A percentile compares a stretch with the other conserved stretches of the same genome.
Evolutionary conservation across 2,329 filamentous ascomycete genomes (phyloP).

Genomic region (Pseudophaeomoniella oleicola): DNA sequence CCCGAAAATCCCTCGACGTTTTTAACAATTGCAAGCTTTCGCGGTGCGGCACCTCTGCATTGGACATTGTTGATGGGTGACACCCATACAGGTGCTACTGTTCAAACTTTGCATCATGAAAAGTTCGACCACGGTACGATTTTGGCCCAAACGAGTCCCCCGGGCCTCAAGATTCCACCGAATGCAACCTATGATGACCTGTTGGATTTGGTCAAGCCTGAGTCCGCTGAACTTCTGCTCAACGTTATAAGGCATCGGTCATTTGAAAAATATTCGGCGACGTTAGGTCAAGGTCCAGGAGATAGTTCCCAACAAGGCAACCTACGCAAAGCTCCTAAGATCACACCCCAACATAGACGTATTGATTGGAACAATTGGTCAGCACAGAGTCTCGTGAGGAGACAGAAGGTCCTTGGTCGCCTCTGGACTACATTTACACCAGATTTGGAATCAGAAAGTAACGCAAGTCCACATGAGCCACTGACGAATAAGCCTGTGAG

Average conservation of each 20-base stretch:
- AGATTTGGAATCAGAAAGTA: background rate
- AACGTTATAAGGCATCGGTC: slow-evolving; percentile 45
- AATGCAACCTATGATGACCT: slow-evolving; percentile 33
- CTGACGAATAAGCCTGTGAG: slow-evolving; percentile 18
- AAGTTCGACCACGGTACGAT: slow-evolving; percentile 69
- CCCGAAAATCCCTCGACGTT: background rate
- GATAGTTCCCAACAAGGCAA: slow-evolving; percentile 11
- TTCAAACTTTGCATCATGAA: slow-evolving; percentile 70
- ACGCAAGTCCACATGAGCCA: background rate
- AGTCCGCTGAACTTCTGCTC: slow-evolving; percentile 50
- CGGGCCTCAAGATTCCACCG: slow-evolving; percentile 37
- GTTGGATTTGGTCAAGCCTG: slow-evolving; percentile 39
- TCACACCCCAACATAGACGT: slow-evolving; percentile 48
- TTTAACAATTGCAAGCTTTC: slow-evolving; percentile 42
- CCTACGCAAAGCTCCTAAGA: slow-evolving; percentile 53
- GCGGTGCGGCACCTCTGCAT: slow-evolving; percentile 75
- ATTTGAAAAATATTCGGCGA: slow-evolving; percentile 49
- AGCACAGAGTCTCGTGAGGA: slow-evolving; percentile 38
- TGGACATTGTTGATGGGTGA: slow-evolving; percentile 58
- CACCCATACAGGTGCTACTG: slow-evolving; percentile 54
- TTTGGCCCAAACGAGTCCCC: slow-evolving; percentile 51
- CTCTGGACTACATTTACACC: slow-evolving; percentile 41
- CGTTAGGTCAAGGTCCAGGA: slow-evolving; percentile 17
- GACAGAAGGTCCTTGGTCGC: slow-evolving; percentile 46
- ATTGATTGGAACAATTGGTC: slow-evolving; percentile 46